Evolutionary conservation across 208 protist genomes (phyloP).

Genomic region (Crithidia mellificae): DNA sequence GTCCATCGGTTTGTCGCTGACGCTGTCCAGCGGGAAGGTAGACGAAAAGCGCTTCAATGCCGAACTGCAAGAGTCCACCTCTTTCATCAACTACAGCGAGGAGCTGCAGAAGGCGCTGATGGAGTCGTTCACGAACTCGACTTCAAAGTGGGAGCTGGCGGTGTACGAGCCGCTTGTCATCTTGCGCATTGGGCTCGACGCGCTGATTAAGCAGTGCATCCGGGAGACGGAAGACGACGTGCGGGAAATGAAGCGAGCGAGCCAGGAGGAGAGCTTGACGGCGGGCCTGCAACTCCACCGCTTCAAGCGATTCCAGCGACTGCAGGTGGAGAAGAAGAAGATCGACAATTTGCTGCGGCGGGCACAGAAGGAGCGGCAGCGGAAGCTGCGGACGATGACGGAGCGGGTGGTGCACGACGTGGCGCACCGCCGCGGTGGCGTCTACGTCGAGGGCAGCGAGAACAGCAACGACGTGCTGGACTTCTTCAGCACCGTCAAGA

Average conservation of each 20-base stretch:
- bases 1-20: slow-evolving; percentile 72
- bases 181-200: slow-evolving; percentile 64
- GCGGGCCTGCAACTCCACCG: slow-evolving; percentile 48
- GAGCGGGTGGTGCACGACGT: slow-evolving; percentile 50
- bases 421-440: slow-evolving; percentile 23
- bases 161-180: slow-evolving; percentile 71
- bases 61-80: slow-evolving; percentile 35
- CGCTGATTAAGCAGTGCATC: slow-evolving; percentile 60
- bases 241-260: slow-evolving; percentile 48
- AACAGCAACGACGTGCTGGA: slow-evolving; percentile 25
- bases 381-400: slow-evolving; percentile 50
- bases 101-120: slow-evolving; percentile 64
- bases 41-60: slow-evolving; percentile 46
- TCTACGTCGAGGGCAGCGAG: slow-evolving; percentile 17
- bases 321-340: slow-evolving; percentile 57
- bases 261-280: slow-evolving; percentile 18
- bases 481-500: slow-evolving; percentile 40
- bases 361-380: slow-evolving; percentile 42
- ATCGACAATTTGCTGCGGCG: slow-evolving; percentile 49
- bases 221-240: slow-evolving; percentile 72
- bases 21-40: slow-evolving; percentile 62
- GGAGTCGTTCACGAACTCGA: slow-evolving; percentile 52
- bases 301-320: slow-evolving; percentile 52
- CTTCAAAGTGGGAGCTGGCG: slow-evolving; percentile 66
- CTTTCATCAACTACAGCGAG: slow-evolving; percentile 42